Conservation (phyloP, 1,139 yeast species). For the Yamadazyma atlantica region DNA sequence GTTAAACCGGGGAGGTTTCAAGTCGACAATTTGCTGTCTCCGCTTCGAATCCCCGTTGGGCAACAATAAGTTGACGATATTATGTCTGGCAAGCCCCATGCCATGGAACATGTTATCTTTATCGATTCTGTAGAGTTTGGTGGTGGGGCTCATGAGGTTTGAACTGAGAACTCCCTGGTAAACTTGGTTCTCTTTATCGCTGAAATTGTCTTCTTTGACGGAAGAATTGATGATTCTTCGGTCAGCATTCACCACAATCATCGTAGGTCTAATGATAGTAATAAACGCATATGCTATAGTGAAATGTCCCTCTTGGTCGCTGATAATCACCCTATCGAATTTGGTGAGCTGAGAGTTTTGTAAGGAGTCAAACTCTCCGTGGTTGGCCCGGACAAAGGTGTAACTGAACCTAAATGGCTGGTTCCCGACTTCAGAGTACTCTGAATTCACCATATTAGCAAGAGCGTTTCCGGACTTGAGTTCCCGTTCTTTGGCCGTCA, state of each 20-base stretch:
- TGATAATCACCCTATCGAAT: constrained; percentile 62
- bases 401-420: constrained; percentile 37
- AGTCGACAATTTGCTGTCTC: constrained; percentile 63
- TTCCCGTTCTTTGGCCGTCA: constrained; percentile 63
- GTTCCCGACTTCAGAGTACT: constrained; percentile 25
- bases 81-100: constrained; percentile 73
- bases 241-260: constrained; percentile 45
- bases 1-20: constrained; percentile 29
- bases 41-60: constrained; percentile 53
- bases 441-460: constrained; percentile 42
- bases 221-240: constrained; percentile 52
- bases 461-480: constrained; percentile 57
- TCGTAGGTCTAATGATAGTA: constrained; percentile 36
- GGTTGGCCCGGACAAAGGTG: constrained; percentile 41
- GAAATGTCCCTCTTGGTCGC: constrained; percentile 81
- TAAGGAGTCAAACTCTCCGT: constrained; percentile 16
- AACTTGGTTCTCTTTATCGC: constrained; percentile 20
- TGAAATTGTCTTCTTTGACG: constrained; percentile 40
- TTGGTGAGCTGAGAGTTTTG: constrained; percentile 45
- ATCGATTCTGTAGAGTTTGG: constrained; percentile 66
- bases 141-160: no score
- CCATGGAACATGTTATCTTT: constrained; percentile 78
- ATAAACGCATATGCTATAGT: constrained; percentile 68
- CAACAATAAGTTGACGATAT: constrained; percentile 65
- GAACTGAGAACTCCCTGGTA: constrained; percentile 11